Evolutionary conservation across 495 filamentous ascomycete genomes (phyloP), one percentile per base, ranked within the genome.

Genomic region (Hypoxylon perforatum): DNA sequence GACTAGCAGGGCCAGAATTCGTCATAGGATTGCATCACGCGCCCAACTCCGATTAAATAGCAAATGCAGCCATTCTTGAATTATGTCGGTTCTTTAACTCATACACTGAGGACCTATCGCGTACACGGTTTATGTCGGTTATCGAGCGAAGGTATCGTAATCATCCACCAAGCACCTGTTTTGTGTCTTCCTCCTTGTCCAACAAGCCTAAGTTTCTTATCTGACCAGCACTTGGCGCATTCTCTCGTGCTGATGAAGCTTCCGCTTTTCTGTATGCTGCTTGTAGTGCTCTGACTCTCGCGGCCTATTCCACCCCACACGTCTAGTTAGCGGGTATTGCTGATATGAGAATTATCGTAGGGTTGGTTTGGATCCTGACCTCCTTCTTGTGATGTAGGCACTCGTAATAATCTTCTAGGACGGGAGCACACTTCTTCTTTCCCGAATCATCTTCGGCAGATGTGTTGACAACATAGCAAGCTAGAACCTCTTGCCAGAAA

Each of bases 321-420:
- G 38, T 23, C 18, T 56, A 30, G 52, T 70, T 17, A 64, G 60
- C 36, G n/a, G 14, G 45, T 35, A 18, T 7, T 33, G 35, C 57
- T 45, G 35, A 42, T 42, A 61, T 23, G 4, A 8, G 45, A 12
- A 42, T 25, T 52, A 30, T 10, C 35, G 11, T 48, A 25, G 33
- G 38, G 44, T 39, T 22, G 30, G 15, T 22, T 63, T 33, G 22
- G 9, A 23, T 56, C 78, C 86, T 67, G 69, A 97, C 95, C 92
- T 99, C 95, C 82, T 98, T 97, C 80, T 86, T 90, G 84, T 99
- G 95, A 76, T 99, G 94, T 74, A 99, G 84, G 82, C 96, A 99
- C 83, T 99, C 95, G 79, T 96, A 92, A 84, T 98, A 98, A 73
- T 99, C 95, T 74, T 98, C 95, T 65, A 97, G 81, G 30, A 88